Evolutionary conservation across 257 asterid genomes (phyloP), one percentile per base, ranked within the genome.

Genomic region (Nicotiana knightiana): DNA sequence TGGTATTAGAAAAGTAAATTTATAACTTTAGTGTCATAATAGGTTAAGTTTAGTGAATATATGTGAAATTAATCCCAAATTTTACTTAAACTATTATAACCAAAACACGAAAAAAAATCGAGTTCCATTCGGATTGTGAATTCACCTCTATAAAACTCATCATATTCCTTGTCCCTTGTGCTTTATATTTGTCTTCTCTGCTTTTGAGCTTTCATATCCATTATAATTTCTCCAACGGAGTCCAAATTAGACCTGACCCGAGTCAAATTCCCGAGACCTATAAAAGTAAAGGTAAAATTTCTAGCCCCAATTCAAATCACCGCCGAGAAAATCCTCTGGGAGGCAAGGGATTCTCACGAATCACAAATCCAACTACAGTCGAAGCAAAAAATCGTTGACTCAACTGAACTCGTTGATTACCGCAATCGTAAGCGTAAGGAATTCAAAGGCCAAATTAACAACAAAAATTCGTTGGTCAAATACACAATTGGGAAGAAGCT

Each of bases 401-500:
- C 86, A 4, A 76, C 88, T 15, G 97, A 94, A 84, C 93, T 94
- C 12, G 93, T 91, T 0, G 96, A 92, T 53, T 91, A 93, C 81
- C 90, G 97, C 3, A 88, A 93, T 53, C 93, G 96, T 16, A 93
- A 93, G 65, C 92, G 98, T 55, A 94, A 93, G 77, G 94, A 93
- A 35, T 89, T 62, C 71, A 98, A 94, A 28, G 97, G 93, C 82
- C 83, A 86, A 13, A 90, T 91, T 2, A 89, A 96, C 15, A 94
- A 94, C 63, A 94, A 91, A 57, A 89, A 91, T 39, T 94, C 90
- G 1, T 93, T 97, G 94, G 94, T 94, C 46, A 93, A 94, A 73
- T 94, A 94, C 73, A 97, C 98, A 13, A 90, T 77, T 94, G 97
- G 97, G 98, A 94, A 78, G 97, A 90, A 81, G 88, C 97, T 0